Percentiles rank a stretch among this genome's conserved stretches.
phyloP scores from a whole-genome alignment of 495 filamentous ascomycete genomes.

The Tuber borchii region DNA sequence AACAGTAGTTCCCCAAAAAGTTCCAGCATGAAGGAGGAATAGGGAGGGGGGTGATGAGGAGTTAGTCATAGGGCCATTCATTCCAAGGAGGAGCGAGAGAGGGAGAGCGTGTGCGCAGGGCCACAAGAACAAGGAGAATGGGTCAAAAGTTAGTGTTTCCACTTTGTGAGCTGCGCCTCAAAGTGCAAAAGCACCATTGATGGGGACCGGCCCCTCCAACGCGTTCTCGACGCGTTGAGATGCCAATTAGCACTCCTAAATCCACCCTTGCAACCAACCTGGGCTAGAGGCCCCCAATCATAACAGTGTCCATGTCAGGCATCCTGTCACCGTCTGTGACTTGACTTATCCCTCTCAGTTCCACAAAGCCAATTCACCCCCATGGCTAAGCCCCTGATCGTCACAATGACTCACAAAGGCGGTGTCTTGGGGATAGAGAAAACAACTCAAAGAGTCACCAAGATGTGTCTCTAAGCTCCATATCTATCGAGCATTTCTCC shows the following conservation, averaged over 20 bases:
- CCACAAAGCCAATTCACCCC: not conserved
- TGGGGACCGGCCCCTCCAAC: not conserved
- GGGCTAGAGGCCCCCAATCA: not conserved
- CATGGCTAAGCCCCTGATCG: not conserved
- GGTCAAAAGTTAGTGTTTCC: not conserved
- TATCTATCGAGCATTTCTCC: slow-evolving; percentile 4
- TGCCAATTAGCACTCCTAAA: not conserved
- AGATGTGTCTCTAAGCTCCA: not conserved
- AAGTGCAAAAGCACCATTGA: not conserved
- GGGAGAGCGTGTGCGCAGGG: not conserved
- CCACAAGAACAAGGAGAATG: not conserved
- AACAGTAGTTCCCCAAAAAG: not conserved
- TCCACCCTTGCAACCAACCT: not conserved
- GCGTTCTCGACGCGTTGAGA: not conserved
- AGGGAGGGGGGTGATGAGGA: not conserved
- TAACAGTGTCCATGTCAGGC: not conserved
- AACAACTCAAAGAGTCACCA: slow-evolving; percentile 2
- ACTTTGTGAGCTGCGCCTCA: not conserved
- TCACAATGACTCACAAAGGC: slow-evolving; percentile 2
- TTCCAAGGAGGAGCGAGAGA: not conserved
- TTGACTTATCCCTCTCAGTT: slow-evolving; percentile 3
- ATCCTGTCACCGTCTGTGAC: not conserved
- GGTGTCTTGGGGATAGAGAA: not conserved
- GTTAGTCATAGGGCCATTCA: slow-evolving; percentile 4
- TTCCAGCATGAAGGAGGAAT: not conserved